Evolutionary conservation across 768 basidiomycete genomes (phyloP).

Genomic region (Naganishia friedmannii): DNA sequence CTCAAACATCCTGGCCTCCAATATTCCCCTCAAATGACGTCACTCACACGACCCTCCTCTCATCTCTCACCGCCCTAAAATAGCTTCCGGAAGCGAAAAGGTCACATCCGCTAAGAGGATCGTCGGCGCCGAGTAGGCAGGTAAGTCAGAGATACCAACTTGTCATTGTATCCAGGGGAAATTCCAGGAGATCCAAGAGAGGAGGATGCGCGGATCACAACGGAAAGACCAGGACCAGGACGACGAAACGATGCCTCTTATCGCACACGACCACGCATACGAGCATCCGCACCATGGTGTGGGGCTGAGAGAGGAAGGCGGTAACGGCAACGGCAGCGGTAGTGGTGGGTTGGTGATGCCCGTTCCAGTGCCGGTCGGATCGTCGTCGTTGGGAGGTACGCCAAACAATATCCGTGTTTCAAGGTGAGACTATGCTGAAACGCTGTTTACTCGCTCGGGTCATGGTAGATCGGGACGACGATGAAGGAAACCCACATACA

Average conservation of each 20-base stretch:
- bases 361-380: not conserved
- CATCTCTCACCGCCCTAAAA: not conserved
- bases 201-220: not conserved
- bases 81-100: not conserved
- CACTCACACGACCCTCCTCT: not conserved
- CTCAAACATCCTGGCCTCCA: no score
- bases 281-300: constrained; percentile 17
- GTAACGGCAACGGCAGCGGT: not conserved
- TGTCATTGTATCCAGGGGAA: no score
- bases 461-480: not conserved
- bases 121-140: no score
- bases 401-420: not conserved
- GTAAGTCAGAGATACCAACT: no score
- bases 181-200: not conserved
- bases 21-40: not conserved
- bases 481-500: constrained; percentile 22
- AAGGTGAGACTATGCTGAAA: not conserved
- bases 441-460: not conserved
- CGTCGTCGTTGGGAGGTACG: not conserved
- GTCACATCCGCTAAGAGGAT: not conserved
- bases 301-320: not conserved
- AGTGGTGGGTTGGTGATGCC: not conserved
- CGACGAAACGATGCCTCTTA: constrained; percentile 16
- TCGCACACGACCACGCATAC: constrained; percentile 17
- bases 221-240: no score